Base-by-base conservation (phyloP, 164 flowering plant genomes). In the Vitis rupestris region DNA sequence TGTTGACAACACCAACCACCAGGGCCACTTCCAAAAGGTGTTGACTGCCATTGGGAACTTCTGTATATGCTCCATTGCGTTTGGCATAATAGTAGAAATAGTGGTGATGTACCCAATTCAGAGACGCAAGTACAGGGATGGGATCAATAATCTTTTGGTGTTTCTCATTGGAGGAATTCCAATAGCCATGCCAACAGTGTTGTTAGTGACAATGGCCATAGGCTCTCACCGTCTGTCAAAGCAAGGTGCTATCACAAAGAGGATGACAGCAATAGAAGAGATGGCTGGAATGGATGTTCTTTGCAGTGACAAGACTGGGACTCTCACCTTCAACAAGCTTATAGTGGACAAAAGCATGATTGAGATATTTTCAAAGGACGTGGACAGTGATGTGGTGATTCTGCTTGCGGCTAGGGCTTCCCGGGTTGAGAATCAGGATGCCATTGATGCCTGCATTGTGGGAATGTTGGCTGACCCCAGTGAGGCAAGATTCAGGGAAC, bases 21-120 rank as follows among this genome's bases (percentile, higher is more conserved):
- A 66, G 9, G 88, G 88, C 2, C 88, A 85, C 70, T 85, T 85
- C 81, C 88, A 85, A 64, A 78, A 79, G 82, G 87, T 84, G 71
- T 69, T 85, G 74, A 83, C 84, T 0, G 78, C 88, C 23, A 83
- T 85, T 53, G 88, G 87, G 8, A 85, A 83, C 81, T 85, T 82
- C 81, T 84, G 87, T 72, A 84, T 84, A 27, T 74, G 81, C 81
- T 80, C 87, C 48, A 84, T 84, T 49, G 87, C 79, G 1, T 2
- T 78, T 12, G 87, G 88, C 31, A 81, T 85, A 71, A 2, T 80
- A 1, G 50, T 80, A 17, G 88, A 85, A 72, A 52, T 82, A 5
- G 51, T 85, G 0, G 85, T 83, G 5, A 85, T 85, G 88, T 85
- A 82, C 62, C 85, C 85, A 2, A 82, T 85, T 63, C 88, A 85